Percentiles rank a stretch among this genome's conserved stretches.
Evolutionary conservation across 257 asterid species (phyloP).

Genomic region (Penstemon barbatus): DNA sequence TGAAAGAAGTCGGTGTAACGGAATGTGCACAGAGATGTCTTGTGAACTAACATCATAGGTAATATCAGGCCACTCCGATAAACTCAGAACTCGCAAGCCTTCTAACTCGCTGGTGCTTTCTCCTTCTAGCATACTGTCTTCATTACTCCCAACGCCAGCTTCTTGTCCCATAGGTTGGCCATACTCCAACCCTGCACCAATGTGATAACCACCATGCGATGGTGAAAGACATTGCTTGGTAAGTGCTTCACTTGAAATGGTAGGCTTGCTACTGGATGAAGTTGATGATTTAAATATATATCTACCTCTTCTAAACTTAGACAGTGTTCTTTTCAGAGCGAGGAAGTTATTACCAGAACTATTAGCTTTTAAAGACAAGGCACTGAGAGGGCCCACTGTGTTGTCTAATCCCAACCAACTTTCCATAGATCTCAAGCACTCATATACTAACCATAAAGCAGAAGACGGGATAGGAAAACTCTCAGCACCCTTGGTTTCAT

Average conservation of each 20-base stretch:
- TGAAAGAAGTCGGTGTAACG: conserved; percentile 84
- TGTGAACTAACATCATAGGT: conserved; percentile 83
- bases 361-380: conserved; percentile 53
- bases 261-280: conserved; percentile 43
- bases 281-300: conserved; percentile 43
- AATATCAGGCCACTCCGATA: conserved; percentile 85
- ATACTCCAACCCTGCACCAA: conserved; percentile 45
- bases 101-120: conserved; percentile 59
- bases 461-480: conserved; percentile 57
- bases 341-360: conserved; percentile 60
- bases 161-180: conserved; percentile 46
- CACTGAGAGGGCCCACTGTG: conserved; percentile 55
- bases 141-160: conserved; percentile 34
- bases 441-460: conserved; percentile 76
- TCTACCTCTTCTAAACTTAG: conserved; percentile 69
- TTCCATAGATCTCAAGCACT: conserved; percentile 86
- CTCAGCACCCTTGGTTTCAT: conserved; percentile 46
- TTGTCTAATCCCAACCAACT: conserved; percentile 79
- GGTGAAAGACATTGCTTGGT: conserved; percentile 39
- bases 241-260: conserved; percentile 43
- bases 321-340: conserved; percentile 62
- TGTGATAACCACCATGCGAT: conserved; percentile 39
- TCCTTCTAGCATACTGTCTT: conserved; percentile 54
- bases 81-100: conserved; percentile 67
- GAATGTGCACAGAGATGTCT: conserved; percentile 81